phyloP scores from a whole-genome alignment of 148 eudicot genomes.

The Gaultheria prostrata region DNA sequence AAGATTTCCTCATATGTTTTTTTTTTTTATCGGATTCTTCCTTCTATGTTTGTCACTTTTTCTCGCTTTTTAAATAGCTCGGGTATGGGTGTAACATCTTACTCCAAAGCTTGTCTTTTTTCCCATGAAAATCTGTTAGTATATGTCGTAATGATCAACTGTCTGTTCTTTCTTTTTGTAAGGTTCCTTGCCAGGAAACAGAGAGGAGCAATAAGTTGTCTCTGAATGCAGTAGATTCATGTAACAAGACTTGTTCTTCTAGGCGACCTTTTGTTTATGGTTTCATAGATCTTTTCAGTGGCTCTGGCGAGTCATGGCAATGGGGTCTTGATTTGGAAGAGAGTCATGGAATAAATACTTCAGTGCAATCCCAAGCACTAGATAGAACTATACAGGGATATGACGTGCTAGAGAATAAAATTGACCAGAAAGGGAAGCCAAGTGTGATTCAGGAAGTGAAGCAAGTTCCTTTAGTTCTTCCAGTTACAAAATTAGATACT shows the following conservation, averaged over 20 bases:
- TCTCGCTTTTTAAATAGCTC: neutral
- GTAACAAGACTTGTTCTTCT: conserved; percentile 33
- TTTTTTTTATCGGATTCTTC: neutral
- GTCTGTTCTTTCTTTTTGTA: conserved; percentile 25
- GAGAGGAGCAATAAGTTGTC: conserved; percentile 33
- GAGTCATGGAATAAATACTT: conserved; percentile 36
- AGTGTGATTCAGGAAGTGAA: conserved; percentile 38
- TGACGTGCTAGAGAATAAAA: conserved; percentile 52
- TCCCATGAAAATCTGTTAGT: neutral
- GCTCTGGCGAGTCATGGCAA: conserved; percentile 82
- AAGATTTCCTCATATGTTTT: no score
- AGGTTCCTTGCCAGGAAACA: conserved; percentile 41
- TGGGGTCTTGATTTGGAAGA: conserved; percentile 61
- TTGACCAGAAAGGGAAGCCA: conserved; percentile 51
- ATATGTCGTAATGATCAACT: neutral
- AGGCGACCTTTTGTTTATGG: conserved; percentile 68
- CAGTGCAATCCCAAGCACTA: conserved; percentile 30
- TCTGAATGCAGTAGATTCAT: conserved; percentile 30
- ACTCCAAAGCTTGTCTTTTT: neutral
- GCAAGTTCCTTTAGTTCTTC: conserved; percentile 25
- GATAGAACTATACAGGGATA: conserved; percentile 45
- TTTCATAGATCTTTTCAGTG: conserved; percentile 83
- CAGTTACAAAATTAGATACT: conserved; percentile 42
- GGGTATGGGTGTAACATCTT: neutral
- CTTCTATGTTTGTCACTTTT: neutral